Base-by-base conservation (phyloP, 805 yeast genomes). In the Schwanniomyces pseudopolymorphus region DNA sequence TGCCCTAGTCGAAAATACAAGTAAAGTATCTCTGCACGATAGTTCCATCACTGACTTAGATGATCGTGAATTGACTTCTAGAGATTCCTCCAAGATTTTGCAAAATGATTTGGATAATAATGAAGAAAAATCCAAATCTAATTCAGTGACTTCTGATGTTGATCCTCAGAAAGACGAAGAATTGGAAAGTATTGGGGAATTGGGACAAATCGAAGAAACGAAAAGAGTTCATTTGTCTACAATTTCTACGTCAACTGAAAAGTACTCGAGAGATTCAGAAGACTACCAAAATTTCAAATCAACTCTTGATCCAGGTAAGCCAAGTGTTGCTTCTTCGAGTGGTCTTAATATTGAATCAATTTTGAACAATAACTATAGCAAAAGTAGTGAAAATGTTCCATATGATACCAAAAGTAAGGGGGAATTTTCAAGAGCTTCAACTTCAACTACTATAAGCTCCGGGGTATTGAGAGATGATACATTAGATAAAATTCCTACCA, bases 281-380 rank as follows among this genome's bases (percentile, higher is more conserved):
- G 46, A 38, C 2, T 43, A 39, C 58, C 49, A 49, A 9, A 40
- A 39, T 28, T 61, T 50, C 42, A 57, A 66, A 43, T 62, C 69
- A 33, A 73, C 78, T 1, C 62, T 77, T 61, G 81, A 78, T 54
- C 81, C 81, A 2, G 78, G 76, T 0, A 72, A 65, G 48, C 67
- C 69, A 8, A 33, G 17, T 43, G 59, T 71, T 3, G 49, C 70
- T 22, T 74, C 52, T 16, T 37, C 48, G 33, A 22, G 24, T 22
- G 22, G 28, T 17, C 16, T 50, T 13, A 60, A 59, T 39, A 42
- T 59, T 20, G 59, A 58, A 16, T 43, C 50, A 16, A 40, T 56
- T n/a, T 50, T 63, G 25, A 55, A 45, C n/a, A 48, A 37, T 27
- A 48, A 46, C 33, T 45, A 44, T 24, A 52, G 53, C 41, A 42